Percentiles rank a stretch among this genome's conserved stretches.
These are phyloP conservation scores for Trypanosomatidae sp. DNA, from an alignment of 208 protist genomes.

Conservation along the genomic window DNA sequence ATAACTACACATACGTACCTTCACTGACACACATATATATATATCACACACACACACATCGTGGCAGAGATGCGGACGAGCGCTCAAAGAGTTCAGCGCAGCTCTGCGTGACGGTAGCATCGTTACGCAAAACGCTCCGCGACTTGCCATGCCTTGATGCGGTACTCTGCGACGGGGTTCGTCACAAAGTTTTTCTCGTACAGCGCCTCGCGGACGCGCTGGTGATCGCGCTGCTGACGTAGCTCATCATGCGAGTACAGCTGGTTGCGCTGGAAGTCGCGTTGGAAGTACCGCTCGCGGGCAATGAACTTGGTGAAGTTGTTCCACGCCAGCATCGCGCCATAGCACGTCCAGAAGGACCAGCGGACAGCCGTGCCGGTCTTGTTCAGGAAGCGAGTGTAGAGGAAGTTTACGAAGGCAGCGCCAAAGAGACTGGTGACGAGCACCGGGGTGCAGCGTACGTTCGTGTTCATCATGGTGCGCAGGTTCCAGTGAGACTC, in stretches of 20 bases:
- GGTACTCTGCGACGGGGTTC: conserved; percentile 83
- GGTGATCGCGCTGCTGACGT: conserved; percentile 77
- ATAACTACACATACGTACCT: background rate
- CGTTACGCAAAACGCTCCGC: conserved; percentile 79
- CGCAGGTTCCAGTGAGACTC: conserved; percentile 73
- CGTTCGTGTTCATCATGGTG: conserved; percentile 65
- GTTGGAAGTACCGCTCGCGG: conserved; percentile 83
- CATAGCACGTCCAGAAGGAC: conserved; percentile 79
- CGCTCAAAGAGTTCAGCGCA: background rate
- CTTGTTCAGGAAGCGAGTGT: conserved; percentile 76
- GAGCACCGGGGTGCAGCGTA: conserved; percentile 75
- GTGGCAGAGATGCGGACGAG: too few species aligned
- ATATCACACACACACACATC: background rate
- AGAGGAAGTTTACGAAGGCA: conserved; percentile 74
- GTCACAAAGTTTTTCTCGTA: conserved; percentile 89
- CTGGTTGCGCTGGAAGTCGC: conserved; percentile 90
- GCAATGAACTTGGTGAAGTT: conserved; percentile 86
- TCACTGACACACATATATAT: too few species aligned
- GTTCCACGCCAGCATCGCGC: conserved; percentile 70
- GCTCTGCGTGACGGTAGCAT: background rate
- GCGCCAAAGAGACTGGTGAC: conserved; percentile 74
- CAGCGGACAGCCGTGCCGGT: conserved; percentile 73
- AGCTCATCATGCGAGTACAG: conserved; percentile 83
- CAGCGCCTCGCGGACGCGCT: conserved; percentile 83
- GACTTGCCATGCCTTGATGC: conserved; percentile 89